Percentiles rank a stretch among this genome's conserved stretches.
phyloP scores from a whole-genome alignment of 1,284 basidiomycete genomes.

The Naganishia sp. region DNA sequence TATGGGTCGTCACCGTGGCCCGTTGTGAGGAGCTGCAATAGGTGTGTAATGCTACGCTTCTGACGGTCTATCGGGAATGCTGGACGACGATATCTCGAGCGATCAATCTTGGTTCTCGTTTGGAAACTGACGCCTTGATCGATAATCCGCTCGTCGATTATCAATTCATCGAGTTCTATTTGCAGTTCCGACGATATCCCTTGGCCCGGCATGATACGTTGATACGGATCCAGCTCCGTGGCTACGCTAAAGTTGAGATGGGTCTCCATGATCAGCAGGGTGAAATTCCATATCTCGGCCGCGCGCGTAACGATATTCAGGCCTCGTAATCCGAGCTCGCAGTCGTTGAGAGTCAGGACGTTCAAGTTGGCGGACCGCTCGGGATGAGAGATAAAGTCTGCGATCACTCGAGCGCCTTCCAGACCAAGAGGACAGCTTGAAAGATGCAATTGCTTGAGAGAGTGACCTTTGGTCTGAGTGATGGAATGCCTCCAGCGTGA shows the following conservation, averaged over 20 bases:
- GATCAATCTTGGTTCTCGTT: slow-evolving; percentile 5
- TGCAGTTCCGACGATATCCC: slow-evolving; percentile 11
- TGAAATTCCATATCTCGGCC: slow-evolving; percentile 26
- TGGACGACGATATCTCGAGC: slow-evolving; percentile 14
- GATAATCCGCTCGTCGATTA: slow-evolving; percentile 2
- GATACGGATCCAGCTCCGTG: slow-evolving; percentile 22
- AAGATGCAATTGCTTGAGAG: slow-evolving; percentile 19
- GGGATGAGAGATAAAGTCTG: slow-evolving; percentile 24
- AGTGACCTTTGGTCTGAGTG: slow-evolving; percentile 11
- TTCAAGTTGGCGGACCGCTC: slow-evolving; percentile 23
- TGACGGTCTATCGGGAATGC: slow-evolving; percentile 12
- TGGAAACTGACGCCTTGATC: slow-evolving; percentile 20
- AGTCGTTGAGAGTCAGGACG: slow-evolving; percentile 25
- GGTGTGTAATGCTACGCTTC: slow-evolving; percentile 5
- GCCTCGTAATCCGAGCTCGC: slow-evolving; percentile 21
- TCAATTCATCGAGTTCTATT: slow-evolving; percentile 15
- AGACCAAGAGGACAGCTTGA: slow-evolving; percentile 21
- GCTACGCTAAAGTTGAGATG: slow-evolving; percentile 22
- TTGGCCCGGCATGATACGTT: slow-evolving; percentile 16
- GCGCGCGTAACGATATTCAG: slow-evolving; percentile 22
- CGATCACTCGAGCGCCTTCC: slow-evolving; percentile 20
- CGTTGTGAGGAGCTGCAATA: slow-evolving; percentile 4
- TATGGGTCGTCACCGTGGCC: neutral
- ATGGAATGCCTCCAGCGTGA: slow-evolving; percentile 16
- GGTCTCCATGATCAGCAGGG: slow-evolving; percentile 20